phyloP scores from a whole-genome alignment of 1,284 basidiomycete species.

The Sanghuangporus baumii region DNA sequence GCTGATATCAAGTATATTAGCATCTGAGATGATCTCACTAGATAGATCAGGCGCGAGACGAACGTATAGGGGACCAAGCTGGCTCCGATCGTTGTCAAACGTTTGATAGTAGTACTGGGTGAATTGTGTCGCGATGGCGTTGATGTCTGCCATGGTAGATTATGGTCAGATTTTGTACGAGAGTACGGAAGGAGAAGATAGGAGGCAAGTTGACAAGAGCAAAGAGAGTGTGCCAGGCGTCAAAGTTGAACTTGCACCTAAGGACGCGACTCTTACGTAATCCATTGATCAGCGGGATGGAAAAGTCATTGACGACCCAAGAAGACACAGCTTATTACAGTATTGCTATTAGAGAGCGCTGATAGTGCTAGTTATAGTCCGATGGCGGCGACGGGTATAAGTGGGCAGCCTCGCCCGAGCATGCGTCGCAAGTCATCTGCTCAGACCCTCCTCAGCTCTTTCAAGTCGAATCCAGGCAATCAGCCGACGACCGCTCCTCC shows the following conservation, averaged over 20 bases:
- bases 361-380: not conserved
- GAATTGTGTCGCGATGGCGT: conserved; percentile 60
- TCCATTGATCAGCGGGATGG: not conserved
- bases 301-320: not conserved
- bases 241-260: conserved; percentile 1
- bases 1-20: conserved; percentile 41
- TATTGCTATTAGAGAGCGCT: not conserved
- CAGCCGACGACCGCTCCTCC: conserved; percentile 29
- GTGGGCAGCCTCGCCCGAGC: conserved; percentile 38
- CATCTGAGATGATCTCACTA: not conserved
- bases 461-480: conserved; percentile 40
- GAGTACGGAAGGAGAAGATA: not conserved
- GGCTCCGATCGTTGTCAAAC: conserved; percentile 58
- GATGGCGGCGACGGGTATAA: conserved; percentile 19
- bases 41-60: conserved; percentile 30
- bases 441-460: conserved; percentile 74
- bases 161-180: conserved; percentile 14
- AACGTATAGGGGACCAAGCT: conserved; percentile 68
- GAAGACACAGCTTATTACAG: not conserved
- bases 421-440: conserved; percentile 82
- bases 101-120: conserved; percentile 70
- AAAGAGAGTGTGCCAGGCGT: not conserved
- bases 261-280: conserved; percentile 10
- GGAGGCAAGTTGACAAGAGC: not conserved
- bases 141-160: conserved; percentile 64